Evolutionary conservation across 1,284 basidiomycete genomes (phyloP), one percentile per base, ranked within the genome.

Genomic region (Omphalotus olearius): DNA sequence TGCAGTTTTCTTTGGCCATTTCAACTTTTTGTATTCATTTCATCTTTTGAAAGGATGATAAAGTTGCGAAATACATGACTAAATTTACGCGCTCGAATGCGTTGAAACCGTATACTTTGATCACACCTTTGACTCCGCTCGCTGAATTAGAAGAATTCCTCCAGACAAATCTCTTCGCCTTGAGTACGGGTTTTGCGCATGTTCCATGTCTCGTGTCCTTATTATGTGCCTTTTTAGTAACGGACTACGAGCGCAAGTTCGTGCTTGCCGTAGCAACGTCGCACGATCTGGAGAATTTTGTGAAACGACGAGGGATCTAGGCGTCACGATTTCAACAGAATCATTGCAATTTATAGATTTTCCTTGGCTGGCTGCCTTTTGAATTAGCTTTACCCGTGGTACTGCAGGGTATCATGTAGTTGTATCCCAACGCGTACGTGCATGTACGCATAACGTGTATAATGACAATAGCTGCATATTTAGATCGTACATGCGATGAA

Each of bases 261-360:
- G 91, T 94, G 1, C 75, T 94, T 33, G 92, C 76, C 0, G 85
- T 95, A 0, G 91, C 89, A 1, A 95, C 92, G 11, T 67, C 72
- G 40, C 80, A 88, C 40, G 92, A 95, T 66, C 69, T 95, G 17
- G 82, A 92, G 68, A 82, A 71, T 45, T 85, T 85, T 54, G 80
- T 83, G 45, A 70, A 73, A 36, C 74, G 83, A 28, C 70, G 82
- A 51, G 83, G 83, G 18, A 67, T 52, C 26, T 52, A 52, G 28
- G 16, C 20, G n/a, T 14, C 6, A 5, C 7, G 4, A 28, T 10
- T 28, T 33, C 13, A 13, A 33, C 30, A 33, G 30, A 2, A 33
- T 28, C 26, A n/a, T n/a, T 28, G 5, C 26, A 28, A 10, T 10
- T n/a, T n/a, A n/a, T 33, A 33, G 30, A 33, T 9, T 33, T 33